Conservation (phyloP, 2,329 filamentous ascomycete genomes). For the Cladobotryum protrusum region DNA sequence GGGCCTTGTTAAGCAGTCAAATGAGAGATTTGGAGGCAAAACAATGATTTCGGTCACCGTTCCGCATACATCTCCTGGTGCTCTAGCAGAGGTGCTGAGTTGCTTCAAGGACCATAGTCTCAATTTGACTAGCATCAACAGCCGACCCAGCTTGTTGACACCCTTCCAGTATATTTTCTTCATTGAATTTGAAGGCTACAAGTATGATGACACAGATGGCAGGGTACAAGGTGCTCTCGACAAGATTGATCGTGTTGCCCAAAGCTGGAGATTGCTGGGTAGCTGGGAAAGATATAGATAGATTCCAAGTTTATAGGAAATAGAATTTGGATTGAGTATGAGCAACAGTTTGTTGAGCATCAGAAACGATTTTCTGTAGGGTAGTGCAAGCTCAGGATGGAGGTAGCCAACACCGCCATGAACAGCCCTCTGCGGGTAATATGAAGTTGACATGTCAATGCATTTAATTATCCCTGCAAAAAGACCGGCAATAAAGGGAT, state of each 20-base stretch:
- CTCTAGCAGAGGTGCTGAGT: slow-evolving; percentile 71
- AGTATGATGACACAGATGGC: slow-evolving; percentile 42
- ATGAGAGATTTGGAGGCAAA: slow-evolving; percentile 44
- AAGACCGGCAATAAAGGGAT: too few relatives aligned
- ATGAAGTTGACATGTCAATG: too few relatives aligned
- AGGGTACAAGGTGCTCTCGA: slow-evolving; percentile 55
- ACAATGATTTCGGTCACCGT: slow-evolving; percentile 79
- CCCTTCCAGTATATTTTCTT: slow-evolving; percentile 95
- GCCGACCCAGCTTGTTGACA: slow-evolving; percentile 65
- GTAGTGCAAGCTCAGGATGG: too few relatives aligned
- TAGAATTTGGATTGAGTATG: neutral
- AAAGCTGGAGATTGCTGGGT: slow-evolving; percentile 61
- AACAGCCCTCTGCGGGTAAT: too few relatives aligned
- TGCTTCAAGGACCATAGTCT: slow-evolving; percentile 69
- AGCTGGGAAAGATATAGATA: slow-evolving; percentile 50
- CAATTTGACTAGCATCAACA: slow-evolving; percentile 88
- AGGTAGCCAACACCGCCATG: too few relatives aligned
- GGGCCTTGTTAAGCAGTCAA: slow-evolving; percentile 21
- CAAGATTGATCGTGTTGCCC: slow-evolving; percentile 51
- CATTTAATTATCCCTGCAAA: too few relatives aligned
- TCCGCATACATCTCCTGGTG: slow-evolving; percentile 69
- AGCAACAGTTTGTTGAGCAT: too few relatives aligned
- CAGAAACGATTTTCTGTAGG: too few relatives aligned
- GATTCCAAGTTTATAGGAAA: neutral
- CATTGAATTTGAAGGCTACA: slow-evolving; percentile 73